These are phyloP conservation scores for Aspergillus eucalypticola DNA, from an alignment of 2,329 filamentous ascomycete genomes.

Conservation along the genomic window DNA sequence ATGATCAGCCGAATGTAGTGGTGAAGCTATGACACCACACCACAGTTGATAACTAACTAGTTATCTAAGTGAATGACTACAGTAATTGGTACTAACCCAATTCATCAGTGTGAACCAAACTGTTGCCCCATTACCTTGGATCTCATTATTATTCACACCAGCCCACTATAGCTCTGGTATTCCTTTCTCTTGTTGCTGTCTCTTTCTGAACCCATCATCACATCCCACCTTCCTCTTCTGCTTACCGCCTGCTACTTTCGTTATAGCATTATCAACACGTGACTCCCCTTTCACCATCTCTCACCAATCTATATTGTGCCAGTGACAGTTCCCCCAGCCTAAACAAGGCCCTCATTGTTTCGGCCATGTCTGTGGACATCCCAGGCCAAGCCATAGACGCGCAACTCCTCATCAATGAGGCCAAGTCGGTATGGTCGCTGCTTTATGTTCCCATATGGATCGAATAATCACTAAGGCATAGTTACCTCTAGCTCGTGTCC, in stretches of 20 bases:
- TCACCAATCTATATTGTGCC: slow-evolving; percentile 19
- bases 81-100: background rate
- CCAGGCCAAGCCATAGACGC: slow-evolving; percentile 25
- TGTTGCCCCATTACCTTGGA: background rate
- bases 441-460: background rate
- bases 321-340: slow-evolving; percentile 8
- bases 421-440: slow-evolving; percentile 27
- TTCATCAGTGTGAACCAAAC: background rate
- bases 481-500: slow-evolving; percentile 37
- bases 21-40: background rate
- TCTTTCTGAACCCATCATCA: background rate
- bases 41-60: background rate
- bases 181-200: background rate
- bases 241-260: slow-evolving; percentile 20
- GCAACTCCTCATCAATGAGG: slow-evolving; percentile 31
- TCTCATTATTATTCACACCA: background rate
- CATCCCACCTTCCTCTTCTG: slow-evolving; percentile 15
- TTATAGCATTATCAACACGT: slow-evolving; percentile 30
- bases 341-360: slow-evolving; percentile 17
- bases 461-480: slow-evolving; percentile 11
- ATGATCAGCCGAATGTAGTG: background rate
- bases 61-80: background rate
- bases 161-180: background rate
- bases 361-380: slow-evolving; percentile 30
- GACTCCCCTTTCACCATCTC: slow-evolving; percentile 19